Percentiles rank a stretch among this genome's conserved stretches.
Evolutionary conservation across 805 yeast species (phyloP).

Genomic region (Yamadazyma olivae): DNA sequence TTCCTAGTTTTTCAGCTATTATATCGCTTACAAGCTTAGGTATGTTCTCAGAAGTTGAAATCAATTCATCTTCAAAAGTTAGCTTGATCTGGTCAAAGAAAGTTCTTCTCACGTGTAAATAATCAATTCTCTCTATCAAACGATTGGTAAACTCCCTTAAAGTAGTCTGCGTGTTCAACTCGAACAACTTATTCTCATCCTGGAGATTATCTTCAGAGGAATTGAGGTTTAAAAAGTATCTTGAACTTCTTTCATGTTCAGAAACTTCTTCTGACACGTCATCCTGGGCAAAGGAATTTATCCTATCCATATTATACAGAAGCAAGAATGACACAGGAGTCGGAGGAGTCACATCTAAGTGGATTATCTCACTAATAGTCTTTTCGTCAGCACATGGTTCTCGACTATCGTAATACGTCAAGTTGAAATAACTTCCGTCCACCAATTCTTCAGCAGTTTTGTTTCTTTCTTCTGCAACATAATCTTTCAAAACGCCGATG

Average conservation of each 20-base stretch:
- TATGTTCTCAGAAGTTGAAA: conserved; percentile 1
- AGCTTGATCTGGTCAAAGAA: conserved; percentile 24
- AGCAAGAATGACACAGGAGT: conserved; percentile 14
- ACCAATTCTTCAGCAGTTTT: conserved; percentile 7
- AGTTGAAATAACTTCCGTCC: conserved; percentile 11
- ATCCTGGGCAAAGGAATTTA: not conserved
- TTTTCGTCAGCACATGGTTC: conserved; percentile 5
- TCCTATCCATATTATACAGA: conserved; percentile 8
- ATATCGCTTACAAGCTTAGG: conserved; percentile 10
- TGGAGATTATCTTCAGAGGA: conserved; percentile 16
- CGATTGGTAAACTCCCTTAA: conserved; percentile 17
- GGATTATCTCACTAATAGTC: conserved; percentile 9
- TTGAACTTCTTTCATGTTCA: conserved; percentile 1
- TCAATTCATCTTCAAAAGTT: conserved; percentile 7
- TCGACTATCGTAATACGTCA: conserved; percentile 9
- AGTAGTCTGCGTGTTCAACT: conserved; percentile 17
- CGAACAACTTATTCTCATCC: conserved; percentile 18
- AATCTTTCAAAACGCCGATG: conserved; percentile 16
- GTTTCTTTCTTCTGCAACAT: conserved; percentile 14
- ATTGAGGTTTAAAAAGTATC: conserved; percentile 13
- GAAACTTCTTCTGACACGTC: not conserved
- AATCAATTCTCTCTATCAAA: conserved; percentile 19
- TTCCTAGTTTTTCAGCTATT: conserved; percentile 1
- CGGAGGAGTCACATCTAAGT: conserved; percentile 28
- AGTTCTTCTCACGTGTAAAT: conserved; percentile 20